These are phyloP conservation scores for Pestalotiopsis fici DNA, from an alignment of 2,329 filamentous ascomycete species.

Conservation along the genomic window DNA sequence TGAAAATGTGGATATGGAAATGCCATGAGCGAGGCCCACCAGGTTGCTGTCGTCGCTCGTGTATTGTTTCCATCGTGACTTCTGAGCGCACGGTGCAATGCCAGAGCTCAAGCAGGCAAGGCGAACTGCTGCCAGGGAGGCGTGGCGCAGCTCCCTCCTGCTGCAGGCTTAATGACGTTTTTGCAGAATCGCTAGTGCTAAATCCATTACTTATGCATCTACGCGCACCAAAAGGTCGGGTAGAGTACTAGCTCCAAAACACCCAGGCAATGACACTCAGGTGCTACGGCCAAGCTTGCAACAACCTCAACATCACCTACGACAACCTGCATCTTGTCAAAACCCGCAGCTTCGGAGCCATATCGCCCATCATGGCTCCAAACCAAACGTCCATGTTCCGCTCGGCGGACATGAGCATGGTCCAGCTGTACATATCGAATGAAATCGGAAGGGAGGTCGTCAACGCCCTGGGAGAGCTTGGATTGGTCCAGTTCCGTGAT, in stretches of 20 bases:
- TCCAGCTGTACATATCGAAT: slow-evolving; percentile 98
- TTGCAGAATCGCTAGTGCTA: not conserved
- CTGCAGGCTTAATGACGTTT: not conserved
- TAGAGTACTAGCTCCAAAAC: not conserved
- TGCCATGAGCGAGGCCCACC: too few relatives aligned
- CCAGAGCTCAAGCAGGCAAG: not conserved
- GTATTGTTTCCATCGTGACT: too few relatives aligned
- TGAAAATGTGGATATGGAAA: too few relatives aligned
- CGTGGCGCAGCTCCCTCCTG: not conserved
- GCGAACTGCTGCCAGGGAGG: not conserved
- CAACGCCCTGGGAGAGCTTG: slow-evolving; percentile 92
- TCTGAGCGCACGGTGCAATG: not conserved
- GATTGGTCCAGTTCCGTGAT: slow-evolving; percentile 95
- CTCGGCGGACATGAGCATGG: slow-evolving; percentile 99
- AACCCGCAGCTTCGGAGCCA: slow-evolving; percentile 6
- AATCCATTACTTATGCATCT: not conserved
- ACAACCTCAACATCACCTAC: not conserved
- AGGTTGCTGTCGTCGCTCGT: too few relatives aligned
- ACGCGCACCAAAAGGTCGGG: not conserved
- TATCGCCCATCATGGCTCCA: slow-evolving; percentile 55
- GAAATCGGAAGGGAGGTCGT: slow-evolving; percentile 98
- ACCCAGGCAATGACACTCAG: slow-evolving; percentile 7
- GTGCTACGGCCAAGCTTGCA: not conserved
- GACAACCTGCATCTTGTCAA: not conserved
- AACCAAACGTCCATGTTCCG: slow-evolving; percentile 94